A percentile compares a stretch with the other conserved stretches of the same genome.
These are phyloP conservation scores for Paspalum vaginatum DNA, from an alignment of 176 grass and related monocot genomes.

Conservation along the genomic window DNA sequence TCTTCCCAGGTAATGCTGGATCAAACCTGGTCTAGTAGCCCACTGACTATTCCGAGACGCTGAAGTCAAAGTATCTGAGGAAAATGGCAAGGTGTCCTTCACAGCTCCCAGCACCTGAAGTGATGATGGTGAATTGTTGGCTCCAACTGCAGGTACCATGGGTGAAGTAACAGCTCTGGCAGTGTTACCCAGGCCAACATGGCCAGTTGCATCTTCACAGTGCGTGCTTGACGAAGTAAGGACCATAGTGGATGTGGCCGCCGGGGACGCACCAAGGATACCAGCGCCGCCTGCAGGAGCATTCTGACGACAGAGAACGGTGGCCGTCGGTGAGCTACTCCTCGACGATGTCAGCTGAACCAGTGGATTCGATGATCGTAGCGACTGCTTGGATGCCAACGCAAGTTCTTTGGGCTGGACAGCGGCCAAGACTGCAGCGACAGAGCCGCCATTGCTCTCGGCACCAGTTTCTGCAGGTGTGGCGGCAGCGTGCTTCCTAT, in stretches of 20 bases:
- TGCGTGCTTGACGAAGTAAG: not conserved
- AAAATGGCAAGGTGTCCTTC: slow-evolving; percentile 16
- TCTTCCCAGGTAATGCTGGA: slow-evolving; percentile 32
- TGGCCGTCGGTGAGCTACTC: not conserved
- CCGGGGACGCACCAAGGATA: not conserved
- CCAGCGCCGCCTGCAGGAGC: slow-evolving; percentile 12
- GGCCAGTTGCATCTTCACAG: slow-evolving; percentile 20
- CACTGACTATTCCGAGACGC: not conserved
- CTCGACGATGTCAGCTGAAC: not conserved
- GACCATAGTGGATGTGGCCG: not conserved
- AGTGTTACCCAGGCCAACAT: not conserved
- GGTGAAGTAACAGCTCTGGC: not conserved
- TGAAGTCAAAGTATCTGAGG: not conserved
- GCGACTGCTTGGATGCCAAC: slow-evolving; percentile 3
- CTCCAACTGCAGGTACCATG: not conserved
- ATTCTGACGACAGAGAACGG: slow-evolving; percentile 6
- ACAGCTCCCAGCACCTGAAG: slow-evolving; percentile 32
- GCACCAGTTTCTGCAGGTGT: not conserved
- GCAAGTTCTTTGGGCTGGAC: slow-evolving; percentile 24
- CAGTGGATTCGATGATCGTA: not conserved
- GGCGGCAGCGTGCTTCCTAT: slow-evolving; percentile 21
- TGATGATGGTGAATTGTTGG: slow-evolving; percentile 25
- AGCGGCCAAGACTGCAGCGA: not conserved
- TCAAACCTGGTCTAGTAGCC: slow-evolving; percentile 36
- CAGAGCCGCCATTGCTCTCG: slow-evolving; percentile 1